Percentiles rank a stretch among this genome's conserved stretches.
Conservation (phyloP, 495 filamentous ascomycete genomes). For the Neurospora sp. region DNA sequence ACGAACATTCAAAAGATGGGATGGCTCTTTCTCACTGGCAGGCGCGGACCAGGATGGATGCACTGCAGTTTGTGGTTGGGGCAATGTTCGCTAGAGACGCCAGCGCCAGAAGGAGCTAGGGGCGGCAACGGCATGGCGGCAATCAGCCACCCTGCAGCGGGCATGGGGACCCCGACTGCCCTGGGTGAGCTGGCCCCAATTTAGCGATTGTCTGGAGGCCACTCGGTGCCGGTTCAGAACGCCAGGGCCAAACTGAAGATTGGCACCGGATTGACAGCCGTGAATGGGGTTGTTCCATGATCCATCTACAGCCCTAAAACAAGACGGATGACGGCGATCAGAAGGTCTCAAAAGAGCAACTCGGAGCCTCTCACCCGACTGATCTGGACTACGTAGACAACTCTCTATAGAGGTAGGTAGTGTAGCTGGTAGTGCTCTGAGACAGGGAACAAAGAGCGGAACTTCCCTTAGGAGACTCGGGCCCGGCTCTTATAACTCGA, state of each 20-base stretch:
- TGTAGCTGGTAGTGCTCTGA: not conserved
- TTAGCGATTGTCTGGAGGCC: not conserved
- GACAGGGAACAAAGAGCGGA: not conserved
- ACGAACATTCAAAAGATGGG: not conserved
- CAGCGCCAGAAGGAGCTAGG: not conserved
- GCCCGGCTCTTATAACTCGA: not conserved
- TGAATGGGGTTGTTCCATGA: not conserved
- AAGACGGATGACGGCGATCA: not conserved
- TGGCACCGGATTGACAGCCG: not conserved
- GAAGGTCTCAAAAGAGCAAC: not conserved
- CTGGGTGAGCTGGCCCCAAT: not conserved
- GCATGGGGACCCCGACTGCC: not conserved
- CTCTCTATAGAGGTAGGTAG: not conserved
- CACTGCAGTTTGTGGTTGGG: not conserved
- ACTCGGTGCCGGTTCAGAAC: not conserved
- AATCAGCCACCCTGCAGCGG: not conserved
- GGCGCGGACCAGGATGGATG: not conserved
- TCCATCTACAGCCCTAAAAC: not conserved
- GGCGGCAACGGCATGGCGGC: not conserved
- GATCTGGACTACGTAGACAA: not conserved
- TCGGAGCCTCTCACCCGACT: not conserved
- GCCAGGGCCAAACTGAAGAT: not conserved
- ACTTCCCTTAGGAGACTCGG: not conserved
- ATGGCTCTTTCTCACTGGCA: not conserved
- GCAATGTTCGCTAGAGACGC: not conserved